Conservation (phyloP, 768 basidiomycete genomes). For the Crucibulum laeve region DNA sequence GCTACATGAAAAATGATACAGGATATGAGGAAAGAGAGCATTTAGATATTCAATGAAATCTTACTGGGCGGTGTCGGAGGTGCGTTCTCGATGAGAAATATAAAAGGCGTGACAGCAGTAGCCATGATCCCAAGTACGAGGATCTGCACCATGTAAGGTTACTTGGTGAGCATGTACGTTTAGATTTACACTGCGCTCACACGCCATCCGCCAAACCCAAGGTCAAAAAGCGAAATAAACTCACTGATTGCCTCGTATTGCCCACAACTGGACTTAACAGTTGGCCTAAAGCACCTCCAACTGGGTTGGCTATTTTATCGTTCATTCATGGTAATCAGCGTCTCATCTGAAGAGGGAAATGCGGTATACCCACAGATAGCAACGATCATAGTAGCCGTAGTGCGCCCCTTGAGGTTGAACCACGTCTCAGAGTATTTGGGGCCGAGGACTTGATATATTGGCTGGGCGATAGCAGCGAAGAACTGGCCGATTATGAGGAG, state of each 20-base stretch:
- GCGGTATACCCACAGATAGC: conserved; percentile 36
- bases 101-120: conserved; percentile 54
- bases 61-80: conserved; percentile 81
- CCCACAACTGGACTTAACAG: conserved; percentile 63
- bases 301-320: conserved; percentile 56
- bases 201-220: neutral
- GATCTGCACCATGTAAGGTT: conserved; percentile 38
- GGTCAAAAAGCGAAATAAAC: conserved; percentile 10
- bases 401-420: conserved; percentile 75
- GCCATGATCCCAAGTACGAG: conserved; percentile 69
- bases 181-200: too few species aligned
- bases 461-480: conserved; percentile 61
- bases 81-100: conserved; percentile 51
- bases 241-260: conserved; percentile 53
- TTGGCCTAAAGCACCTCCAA: conserved; percentile 73
- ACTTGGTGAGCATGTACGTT: neutral
- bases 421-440: conserved; percentile 81
- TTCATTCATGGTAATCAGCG: neutral
- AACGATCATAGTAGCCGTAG: conserved; percentile 67
- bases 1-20: conserved; percentile 33
- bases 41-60: conserved; percentile 8
- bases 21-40: neutral
- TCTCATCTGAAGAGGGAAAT: neutral
- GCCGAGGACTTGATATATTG: conserved; percentile 72
- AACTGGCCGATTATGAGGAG: conserved; percentile 73